These are phyloP conservation scores for Fusarium newnesense DNA, from an alignment of 2,329 filamentous ascomycete species.

Conservation along the genomic window DNA sequence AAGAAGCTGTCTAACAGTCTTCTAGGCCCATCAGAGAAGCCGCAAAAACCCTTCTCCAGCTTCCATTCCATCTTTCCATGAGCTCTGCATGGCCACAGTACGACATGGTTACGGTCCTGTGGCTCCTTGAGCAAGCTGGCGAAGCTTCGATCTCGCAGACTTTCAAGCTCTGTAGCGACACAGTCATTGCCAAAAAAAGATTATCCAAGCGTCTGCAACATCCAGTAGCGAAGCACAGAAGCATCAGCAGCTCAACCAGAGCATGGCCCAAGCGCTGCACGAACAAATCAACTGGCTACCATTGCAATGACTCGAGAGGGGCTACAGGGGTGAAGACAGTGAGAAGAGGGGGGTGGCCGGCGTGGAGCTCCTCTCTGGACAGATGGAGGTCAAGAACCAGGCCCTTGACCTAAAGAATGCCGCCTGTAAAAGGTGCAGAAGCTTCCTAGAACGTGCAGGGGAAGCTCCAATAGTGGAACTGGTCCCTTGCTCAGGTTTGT, in stretches of 20 bases:
- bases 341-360: constrained; percentile 36
- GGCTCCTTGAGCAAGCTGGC: constrained; percentile 18
- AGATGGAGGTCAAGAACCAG: constrained; percentile 34
- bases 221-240: constrained; percentile 26
- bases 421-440: constrained; percentile 40
- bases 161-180: constrained; percentile 15
- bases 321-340: constrained; percentile 38
- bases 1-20: constrained; percentile 41
- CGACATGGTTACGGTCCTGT: constrained; percentile 9
- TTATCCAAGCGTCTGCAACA: constrained; percentile 6
- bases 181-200: constrained; percentile 2
- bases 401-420: constrained; percentile 22
- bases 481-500: constrained; percentile 38
- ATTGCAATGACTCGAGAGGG: constrained; percentile 47
- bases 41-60: constrained; percentile 22
- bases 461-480: constrained; percentile 43
- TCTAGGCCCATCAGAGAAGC: constrained; percentile 39
- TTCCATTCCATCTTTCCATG: constrained; percentile 31
- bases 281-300: constrained; percentile 46
- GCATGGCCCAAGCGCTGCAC: constrained; percentile 41
- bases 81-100: constrained; percentile 21
- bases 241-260: constrained; percentile 38
- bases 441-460: constrained; percentile 40
- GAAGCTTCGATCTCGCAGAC: constrained; percentile 38
- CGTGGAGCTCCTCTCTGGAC: constrained; percentile 33